A percentile compares a stretch with the other conserved stretches of the same genome.
Evolutionary conservation across 768 basidiomycete genomes (phyloP).

Genomic region (Rhizopogon rudus): DNA sequence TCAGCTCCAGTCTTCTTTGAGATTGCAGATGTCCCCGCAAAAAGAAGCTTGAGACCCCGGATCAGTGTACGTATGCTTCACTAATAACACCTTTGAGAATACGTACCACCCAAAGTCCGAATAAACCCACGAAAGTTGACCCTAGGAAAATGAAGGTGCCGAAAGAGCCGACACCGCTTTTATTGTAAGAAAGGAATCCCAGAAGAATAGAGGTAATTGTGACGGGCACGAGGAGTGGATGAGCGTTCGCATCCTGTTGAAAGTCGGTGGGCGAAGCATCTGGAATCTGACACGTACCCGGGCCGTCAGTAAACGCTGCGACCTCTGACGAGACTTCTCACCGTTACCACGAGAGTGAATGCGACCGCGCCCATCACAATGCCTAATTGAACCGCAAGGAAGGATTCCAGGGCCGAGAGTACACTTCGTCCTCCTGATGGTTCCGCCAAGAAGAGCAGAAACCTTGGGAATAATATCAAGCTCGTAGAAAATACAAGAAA

Average conservation of each 20-base stretch:
- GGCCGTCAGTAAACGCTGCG: neutral
- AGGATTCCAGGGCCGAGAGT: constrained; percentile 65
- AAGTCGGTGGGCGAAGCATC: constrained; percentile 30
- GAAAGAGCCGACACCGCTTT: constrained; percentile 50
- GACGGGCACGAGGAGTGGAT: constrained; percentile 64
- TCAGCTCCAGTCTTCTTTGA: constrained; percentile 79
- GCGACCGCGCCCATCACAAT: constrained; percentile 54
- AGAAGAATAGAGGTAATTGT: constrained; percentile 48
- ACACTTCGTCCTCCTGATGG: constrained; percentile 34
- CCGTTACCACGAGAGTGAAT: constrained; percentile 54
- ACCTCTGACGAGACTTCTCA: constrained; percentile 22
- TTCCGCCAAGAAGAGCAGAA: constrained; percentile 64
- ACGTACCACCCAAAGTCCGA: constrained; percentile 72
- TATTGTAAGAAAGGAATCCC: constrained; percentile 65
- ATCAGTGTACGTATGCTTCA: constrained; percentile 5
- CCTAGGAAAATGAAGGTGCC: constrained; percentile 46
- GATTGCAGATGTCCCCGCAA: constrained; percentile 48
- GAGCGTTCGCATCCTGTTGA: constrained; percentile 26
- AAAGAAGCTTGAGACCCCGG: constrained; percentile 44
- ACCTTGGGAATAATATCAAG: constrained; percentile 51
- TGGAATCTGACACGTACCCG: constrained; percentile 33
- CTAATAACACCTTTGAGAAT: constrained; percentile 7
- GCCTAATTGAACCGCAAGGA: constrained; percentile 63
- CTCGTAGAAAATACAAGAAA: constrained; percentile 29
- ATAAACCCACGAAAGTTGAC: constrained; percentile 49